Percentiles rank a stretch among this genome's conserved stretches.
Conservation (phyloP, 169 alveolate genomes). For the Pseudocohnilembus persalinus region DNA sequence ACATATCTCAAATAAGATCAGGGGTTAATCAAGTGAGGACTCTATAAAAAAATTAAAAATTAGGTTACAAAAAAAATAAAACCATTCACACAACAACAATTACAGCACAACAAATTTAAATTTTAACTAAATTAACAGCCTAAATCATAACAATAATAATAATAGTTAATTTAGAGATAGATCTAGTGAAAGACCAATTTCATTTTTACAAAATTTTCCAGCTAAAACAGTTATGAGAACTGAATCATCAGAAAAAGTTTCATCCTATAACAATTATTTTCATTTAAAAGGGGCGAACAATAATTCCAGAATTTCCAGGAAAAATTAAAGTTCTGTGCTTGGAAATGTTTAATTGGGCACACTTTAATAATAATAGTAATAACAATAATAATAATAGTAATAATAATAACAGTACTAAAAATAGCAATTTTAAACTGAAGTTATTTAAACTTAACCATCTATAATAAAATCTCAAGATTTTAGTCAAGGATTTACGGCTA, state of each 20-base stretch:
- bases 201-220: neutral
- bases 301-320: neutral
- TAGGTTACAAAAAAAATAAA: neutral
- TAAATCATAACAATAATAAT: no score
- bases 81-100: neutral
- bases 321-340: neutral
- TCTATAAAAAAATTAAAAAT: no score
- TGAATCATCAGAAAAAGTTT: neutral
- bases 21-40: neutral
- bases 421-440: no score
- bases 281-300: neutral
- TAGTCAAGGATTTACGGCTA: no score
- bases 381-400: no score
- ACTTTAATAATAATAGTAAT: no score
- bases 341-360: no score
- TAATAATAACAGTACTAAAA: no score
- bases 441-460: no score
- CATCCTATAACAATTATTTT: neutral
- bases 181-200: neutral
- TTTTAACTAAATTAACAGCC: no score
- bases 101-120: neutral
- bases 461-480: no score
- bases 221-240: neutral
- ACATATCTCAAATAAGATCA: neutral
- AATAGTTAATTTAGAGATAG: neutral